phyloP scores from a whole-genome alignment of 2,329 filamentous ascomycete genomes.

The Chaetomium strumarium region DNA sequence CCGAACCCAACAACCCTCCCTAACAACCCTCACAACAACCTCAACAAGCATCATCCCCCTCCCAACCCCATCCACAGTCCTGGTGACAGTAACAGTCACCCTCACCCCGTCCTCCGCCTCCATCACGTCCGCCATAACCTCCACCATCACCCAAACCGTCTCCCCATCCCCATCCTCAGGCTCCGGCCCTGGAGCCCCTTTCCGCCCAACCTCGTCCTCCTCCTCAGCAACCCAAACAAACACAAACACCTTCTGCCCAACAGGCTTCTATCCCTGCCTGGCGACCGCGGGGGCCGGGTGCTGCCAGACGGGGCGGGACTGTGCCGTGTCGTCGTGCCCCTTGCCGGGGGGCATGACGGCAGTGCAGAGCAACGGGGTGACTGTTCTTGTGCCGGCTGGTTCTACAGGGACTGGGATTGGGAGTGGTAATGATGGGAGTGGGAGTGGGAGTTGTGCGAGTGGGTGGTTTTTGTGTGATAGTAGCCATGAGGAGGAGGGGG shows the following conservation, averaged over 20 bases:
- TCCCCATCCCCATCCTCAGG: slow-evolving; percentile 24
- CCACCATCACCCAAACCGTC: slow-evolving; percentile 33
- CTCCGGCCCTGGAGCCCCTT: slow-evolving; percentile 37
- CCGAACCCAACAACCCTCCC: slow-evolving; percentile 18
- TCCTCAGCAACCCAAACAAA: slow-evolving; percentile 31
- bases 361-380: slow-evolving; percentile 52
- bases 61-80: slow-evolving; percentile 35
- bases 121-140: slow-evolving; percentile 31
- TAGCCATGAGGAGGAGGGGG: slow-evolving; percentile 37
- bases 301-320: slow-evolving; percentile 82
- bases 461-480: slow-evolving; percentile 69
- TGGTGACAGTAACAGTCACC: slow-evolving; percentile 38
- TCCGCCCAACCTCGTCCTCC: slow-evolving; percentile 41
- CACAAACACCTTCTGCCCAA: slow-evolving; percentile 57
- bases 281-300: slow-evolving; percentile 79
- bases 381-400: slow-evolving; percentile 59
- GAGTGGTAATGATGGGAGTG: slow-evolving; percentile 24
- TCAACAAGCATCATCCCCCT: slow-evolving; percentile 33
- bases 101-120: slow-evolving; percentile 27
- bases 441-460: slow-evolving; percentile 53
- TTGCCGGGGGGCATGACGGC: slow-evolving; percentile 55
- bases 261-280: slow-evolving; percentile 85
- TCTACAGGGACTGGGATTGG: slow-evolving; percentile 13
- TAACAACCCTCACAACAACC: slow-evolving; percentile 35
- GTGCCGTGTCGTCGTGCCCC: slow-evolving; percentile 73